Evolutionary conservation across 1,139 yeast species (phyloP).

Genomic region (Suhomyces yuchorum): DNA sequence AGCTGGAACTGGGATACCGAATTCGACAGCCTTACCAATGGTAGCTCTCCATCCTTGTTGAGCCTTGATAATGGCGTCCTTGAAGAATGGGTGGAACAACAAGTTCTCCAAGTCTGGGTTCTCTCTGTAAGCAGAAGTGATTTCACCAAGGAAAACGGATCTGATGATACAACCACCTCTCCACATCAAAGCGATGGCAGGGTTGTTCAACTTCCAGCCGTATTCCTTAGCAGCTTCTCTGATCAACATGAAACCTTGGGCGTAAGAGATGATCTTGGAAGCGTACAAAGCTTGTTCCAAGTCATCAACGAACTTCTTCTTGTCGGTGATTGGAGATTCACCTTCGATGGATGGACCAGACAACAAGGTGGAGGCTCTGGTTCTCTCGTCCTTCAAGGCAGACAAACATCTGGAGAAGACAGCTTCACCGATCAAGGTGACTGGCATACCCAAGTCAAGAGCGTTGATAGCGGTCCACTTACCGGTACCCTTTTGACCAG

Average conservation of each 20-base stretch:
- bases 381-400: conserved; percentile 89
- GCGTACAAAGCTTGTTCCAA: conserved; percentile 98
- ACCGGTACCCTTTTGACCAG: conserved; percentile 99
- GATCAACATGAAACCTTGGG: conserved; percentile 99
- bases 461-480: conserved; percentile 99
- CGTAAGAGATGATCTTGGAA: conserved; percentile 96
- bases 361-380: conserved; percentile 74
- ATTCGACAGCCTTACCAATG: conserved; percentile 71
- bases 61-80: conserved; percentile 87
- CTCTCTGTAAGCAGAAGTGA: conserved; percentile 93
- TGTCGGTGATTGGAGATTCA: conserved; percentile 64
- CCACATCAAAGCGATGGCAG: conserved; percentile 99
- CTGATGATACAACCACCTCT: conserved; percentile 99
- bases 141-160: conserved; percentile 96
- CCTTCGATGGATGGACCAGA: conserved; percentile 70
- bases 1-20: conserved; percentile 97
- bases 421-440: conserved; percentile 97
- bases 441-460: conserved; percentile 97
- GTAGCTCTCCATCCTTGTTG: conserved; percentile 95
- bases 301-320: conserved; percentile 81
- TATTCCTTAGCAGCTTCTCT: conserved; percentile 97
- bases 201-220: conserved; percentile 96
- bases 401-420: conserved; percentile 96
- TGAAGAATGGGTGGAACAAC: conserved; percentile 94
- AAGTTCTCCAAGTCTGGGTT: conserved; percentile 93